Evolutionary conservation across 257 asterid genomes (phyloP).

Genomic region (Solanum verrucosum): DNA sequence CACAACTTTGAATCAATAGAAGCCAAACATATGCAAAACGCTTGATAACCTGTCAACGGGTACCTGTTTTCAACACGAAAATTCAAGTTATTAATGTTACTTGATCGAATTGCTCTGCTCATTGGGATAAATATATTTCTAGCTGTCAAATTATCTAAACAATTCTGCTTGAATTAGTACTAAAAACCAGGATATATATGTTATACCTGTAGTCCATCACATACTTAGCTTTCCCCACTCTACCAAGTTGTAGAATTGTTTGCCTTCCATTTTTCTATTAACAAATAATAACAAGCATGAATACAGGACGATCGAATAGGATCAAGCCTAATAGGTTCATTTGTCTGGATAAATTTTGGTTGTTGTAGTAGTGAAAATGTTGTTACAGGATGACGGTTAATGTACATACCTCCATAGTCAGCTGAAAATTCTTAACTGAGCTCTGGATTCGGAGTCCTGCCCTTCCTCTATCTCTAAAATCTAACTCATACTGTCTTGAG

Average conservation of each 20-base stretch:
- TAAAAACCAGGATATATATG: background rate
- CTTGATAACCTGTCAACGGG: slow-evolving; percentile 90
- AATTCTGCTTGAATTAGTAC: background rate
- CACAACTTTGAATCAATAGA: slow-evolving; percentile 87
- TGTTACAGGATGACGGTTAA: background rate
- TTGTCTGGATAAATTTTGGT: background rate
- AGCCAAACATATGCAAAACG: slow-evolving; percentile 85
- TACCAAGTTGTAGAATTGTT: slow-evolving; percentile 80
- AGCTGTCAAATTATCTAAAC: background rate
- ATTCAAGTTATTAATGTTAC: background rate
- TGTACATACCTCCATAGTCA: slow-evolving; percentile 57
- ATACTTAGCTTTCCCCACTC: slow-evolving; percentile 72
- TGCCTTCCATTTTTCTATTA: slow-evolving; percentile 71
- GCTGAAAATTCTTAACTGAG: slow-evolving; percentile 85
- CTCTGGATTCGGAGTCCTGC: slow-evolving; percentile 67
- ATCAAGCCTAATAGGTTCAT: background rate
- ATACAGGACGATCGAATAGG: background rate
- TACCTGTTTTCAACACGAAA: slow-evolving; percentile 39
- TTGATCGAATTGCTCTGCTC: background rate
- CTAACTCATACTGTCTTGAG: slow-evolving; percentile 64
- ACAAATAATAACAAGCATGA: background rate
- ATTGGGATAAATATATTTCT: background rate
- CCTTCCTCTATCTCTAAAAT: slow-evolving; percentile 76
- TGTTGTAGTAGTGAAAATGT: background rate
- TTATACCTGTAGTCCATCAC: slow-evolving; percentile 89